Evolutionary conservation across 1,139 yeast genomes (phyloP).

Genomic region (Pichia sp.): DNA sequence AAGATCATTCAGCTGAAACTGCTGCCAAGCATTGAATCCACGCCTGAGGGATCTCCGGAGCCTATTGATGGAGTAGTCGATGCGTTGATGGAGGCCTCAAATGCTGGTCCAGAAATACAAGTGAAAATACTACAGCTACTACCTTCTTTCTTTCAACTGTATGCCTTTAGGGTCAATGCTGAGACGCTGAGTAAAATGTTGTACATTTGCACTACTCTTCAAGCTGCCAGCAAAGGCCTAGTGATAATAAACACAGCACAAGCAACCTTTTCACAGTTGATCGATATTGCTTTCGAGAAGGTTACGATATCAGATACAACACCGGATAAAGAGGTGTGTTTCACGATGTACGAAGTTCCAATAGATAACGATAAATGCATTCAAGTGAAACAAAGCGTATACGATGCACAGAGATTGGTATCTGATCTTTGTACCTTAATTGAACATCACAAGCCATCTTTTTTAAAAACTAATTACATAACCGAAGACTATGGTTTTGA

Average conservation of each 20-base stretch:
- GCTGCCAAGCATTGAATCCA: constrained; percentile 39
- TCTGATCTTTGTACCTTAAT: constrained; percentile 66
- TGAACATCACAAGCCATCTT: constrained; percentile 54
- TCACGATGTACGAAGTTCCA: constrained; percentile 23
- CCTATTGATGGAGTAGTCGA: constrained; percentile 55
- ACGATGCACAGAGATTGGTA: constrained; percentile 67
- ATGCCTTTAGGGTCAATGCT: constrained; percentile 53
- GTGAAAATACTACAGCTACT: constrained; percentile 80
- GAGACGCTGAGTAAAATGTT: constrained; percentile 55
- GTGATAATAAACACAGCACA: constrained; percentile 89
- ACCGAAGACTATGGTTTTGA: constrained; percentile 74
- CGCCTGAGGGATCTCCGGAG: constrained; percentile 20
- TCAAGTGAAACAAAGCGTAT: constrained; percentile 49
- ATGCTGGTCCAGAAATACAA: constrained; percentile 76
- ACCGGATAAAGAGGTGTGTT: constrained; percentile 20
- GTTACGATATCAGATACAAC: constrained; percentile 27
- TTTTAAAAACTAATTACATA: constrained; percentile 49
- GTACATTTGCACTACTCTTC: constrained; percentile 66
- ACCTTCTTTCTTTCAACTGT: constrained; percentile 68
- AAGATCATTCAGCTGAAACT: constrained; percentile 48
- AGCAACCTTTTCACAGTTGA: constrained; percentile 85
- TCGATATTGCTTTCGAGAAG: constrained; percentile 71
- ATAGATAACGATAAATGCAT: constrained; percentile 44
- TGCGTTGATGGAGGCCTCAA: constrained; percentile 69
- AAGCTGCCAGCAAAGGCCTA: constrained; percentile 62